Evolutionary conservation across 108 stramenopile species (phyloP), one percentile per base, ranked within the genome.

Genomic region (Aurantiochytrium sp.): DNA sequence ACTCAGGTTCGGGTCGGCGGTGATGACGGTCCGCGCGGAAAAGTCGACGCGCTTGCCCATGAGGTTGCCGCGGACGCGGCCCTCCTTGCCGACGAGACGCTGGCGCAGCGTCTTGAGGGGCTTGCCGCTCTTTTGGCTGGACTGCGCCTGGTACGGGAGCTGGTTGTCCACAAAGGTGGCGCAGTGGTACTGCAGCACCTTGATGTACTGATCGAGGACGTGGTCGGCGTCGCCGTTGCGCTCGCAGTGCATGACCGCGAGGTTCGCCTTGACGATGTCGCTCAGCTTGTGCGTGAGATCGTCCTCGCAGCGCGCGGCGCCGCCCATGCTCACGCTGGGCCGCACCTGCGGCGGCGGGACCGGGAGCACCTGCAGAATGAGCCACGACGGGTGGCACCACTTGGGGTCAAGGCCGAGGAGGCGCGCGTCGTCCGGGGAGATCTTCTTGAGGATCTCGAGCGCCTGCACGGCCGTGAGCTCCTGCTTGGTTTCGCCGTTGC

Each of bases 31-130:
- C 54, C 99, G 96, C 22, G 97, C 97, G 4, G 95, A 96, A 90
- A 98, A 99, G 91, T 99, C 98, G 54, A 99, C 99, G 88, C 99
- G 98, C 93, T 99, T 99, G 68, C 99, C 99, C 99, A 99, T 99
- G 50, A 99, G 93, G 88, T 99, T 99, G 52, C 98, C 98, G 55
- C 99, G 96, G 89, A 99, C 96, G 37, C 99, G 96, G n/a, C 99
- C 99, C 88, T 97, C 97, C 92, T 98, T 99, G 21, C 97, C 97
- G 87, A 96, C 97, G n/a, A 98, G 93, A 19, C 99, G 90, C 88
- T 97, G 96, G 30, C 95, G 90, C 50, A 98, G 90, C 36, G 99
- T 98, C 91, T 99, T 99, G 69, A 99, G 94, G 12, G 97, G 97
- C 68, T 96, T 95, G n/a, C 99, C 99, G 85, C 93, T 94, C 53